Evolutionary conservation across 2,329 filamentous ascomycete species (phyloP), one percentile per base, ranked within the genome.

Genomic region (Gnomoniopsis sp.): DNA sequence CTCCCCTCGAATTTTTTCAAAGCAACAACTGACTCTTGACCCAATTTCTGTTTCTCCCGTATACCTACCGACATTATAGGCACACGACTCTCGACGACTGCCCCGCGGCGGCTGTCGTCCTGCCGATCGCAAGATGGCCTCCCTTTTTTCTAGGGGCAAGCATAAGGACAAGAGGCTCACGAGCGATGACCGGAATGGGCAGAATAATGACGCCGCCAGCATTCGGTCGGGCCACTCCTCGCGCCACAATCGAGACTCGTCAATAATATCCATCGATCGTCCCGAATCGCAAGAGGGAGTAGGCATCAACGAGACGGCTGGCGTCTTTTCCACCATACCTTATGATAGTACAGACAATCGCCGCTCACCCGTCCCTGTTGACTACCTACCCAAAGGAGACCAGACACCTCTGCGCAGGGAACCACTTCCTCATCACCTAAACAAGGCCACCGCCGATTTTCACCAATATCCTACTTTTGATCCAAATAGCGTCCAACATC

Each of bases 101-200:
- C 46, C 53, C 33, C 53, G 38, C n/a, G 53, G 49, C 49, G 57
- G 49, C 51, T 49, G 59, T 38, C 53, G 23, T 53, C 57, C 47
- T 38, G 49, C 53, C 53, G 54, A 43, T 47, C 48, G 34, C 62
- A 58, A 48, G 55, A 74, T 72, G 67, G 69, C 69, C 72, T 91
- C 88, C 63, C 91, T 97, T 79, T 97, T 97, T 78, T 92, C 91
- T 69, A 86, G 92, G 70, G 89, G 88, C 76, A 95, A 91, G 77
- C 89, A 96, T 75, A 90, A 87, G 74, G 83, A 84, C 68, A 86
- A 87, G 72, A 84, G 87, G 71, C 79, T 81, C 67, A 74, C 79
- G 63, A 83, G 85, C 72, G 80, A 84, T 66, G 84, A 87, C 80
- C 62, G 75, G 75, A 65, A 79, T 78, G 65, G 81, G 88, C 65